These are phyloP conservation scores for Coffea eugenioides DNA, from an alignment of 257 asterid genomes.

Conservation along the genomic window DNA sequence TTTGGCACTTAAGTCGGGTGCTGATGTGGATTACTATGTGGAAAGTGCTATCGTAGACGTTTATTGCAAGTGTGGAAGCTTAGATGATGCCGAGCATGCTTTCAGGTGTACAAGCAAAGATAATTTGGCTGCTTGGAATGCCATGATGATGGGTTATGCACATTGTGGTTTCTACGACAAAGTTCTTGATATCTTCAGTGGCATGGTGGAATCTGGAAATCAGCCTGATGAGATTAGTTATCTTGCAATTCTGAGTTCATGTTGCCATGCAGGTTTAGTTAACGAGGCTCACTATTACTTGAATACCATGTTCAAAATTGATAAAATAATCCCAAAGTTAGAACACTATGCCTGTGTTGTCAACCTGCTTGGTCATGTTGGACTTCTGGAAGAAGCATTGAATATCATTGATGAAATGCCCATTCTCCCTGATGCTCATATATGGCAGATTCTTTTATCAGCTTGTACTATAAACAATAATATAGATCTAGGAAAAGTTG, in stretches of 20 bases:
- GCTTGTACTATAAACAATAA: conserved; percentile 18
- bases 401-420: conserved; percentile 20
- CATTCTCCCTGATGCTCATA: conserved; percentile 19
- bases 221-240: conserved; percentile 24
- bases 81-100: conserved; percentile 9
- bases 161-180: conserved; percentile 16
- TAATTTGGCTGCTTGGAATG: conserved; percentile 29
- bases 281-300: conserved; percentile 20
- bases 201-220: conserved; percentile 7
- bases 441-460: conserved; percentile 26
- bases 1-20: conserved; percentile 17
- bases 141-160: conserved; percentile 29
- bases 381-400: conserved; percentile 22
- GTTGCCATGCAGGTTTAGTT: conserved; percentile 26
- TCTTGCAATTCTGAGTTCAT: conserved; percentile 24
- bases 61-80: conserved; percentile 28
- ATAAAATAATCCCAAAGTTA: conserved; percentile 4
- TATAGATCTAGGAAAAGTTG: conserved; percentile 20
- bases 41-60: conserved; percentile 22
- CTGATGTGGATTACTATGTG: conserved; percentile 10
- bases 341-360: conserved; percentile 31
- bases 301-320: conserved; percentile 14
- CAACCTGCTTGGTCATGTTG: conserved; percentile 26
- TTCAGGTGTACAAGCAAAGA: conserved; percentile 6
- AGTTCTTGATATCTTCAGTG: conserved; percentile 10